Base-by-base conservation (phyloP, 805 yeast species). In the Candida morakotiae region DNA sequence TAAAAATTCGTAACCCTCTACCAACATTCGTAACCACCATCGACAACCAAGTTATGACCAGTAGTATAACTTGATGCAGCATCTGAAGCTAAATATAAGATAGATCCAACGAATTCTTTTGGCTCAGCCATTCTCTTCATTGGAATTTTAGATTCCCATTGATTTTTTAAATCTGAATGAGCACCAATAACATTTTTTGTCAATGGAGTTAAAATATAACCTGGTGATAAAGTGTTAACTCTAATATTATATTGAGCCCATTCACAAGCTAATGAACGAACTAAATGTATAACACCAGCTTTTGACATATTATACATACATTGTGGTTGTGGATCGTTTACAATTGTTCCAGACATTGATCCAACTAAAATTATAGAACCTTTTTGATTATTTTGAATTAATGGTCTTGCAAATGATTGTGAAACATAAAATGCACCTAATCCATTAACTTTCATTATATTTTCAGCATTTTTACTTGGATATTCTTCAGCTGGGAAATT, bases 1-100 rank as follows among this genome's bases (percentile, higher is more conserved):
- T n/a, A n/a, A n/a, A n/a, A n/a, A n/a, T n/a, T n/a, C n/a, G n/a
- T n/a, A n/a, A n/a, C n/a, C n/a, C n/a, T n/a, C n/a, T 60, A 85
- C 91, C 91, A 84, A 48, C 87, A 81, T 49, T 82, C 82, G 69
- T 84, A 86, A 40, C 94, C 95, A 53, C 94, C 94, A 55, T 86
- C 94, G 40, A 83, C 91, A 21, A 82, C 78, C 62, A 86, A 62
- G 62, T 85, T 84, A 57, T 83, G 81, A 53, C 94, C 95, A 11
- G 94, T 85, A 41, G 91, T 83, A 70, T 85, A 86, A 14, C 83
- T 71, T 25, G 85, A 75, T 7, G 91, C 93, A 33, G 76, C 49
- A 40, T 77, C 75, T 26, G 84, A 73, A 18, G 89, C 80, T 67
- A 85, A 71, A 69, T 82, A 86, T 45, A 86, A 64, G 40, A 83